Base-by-base conservation (phyloP, 768 basidiomycete genomes). In the Lyophyllum atratum region DNA sequence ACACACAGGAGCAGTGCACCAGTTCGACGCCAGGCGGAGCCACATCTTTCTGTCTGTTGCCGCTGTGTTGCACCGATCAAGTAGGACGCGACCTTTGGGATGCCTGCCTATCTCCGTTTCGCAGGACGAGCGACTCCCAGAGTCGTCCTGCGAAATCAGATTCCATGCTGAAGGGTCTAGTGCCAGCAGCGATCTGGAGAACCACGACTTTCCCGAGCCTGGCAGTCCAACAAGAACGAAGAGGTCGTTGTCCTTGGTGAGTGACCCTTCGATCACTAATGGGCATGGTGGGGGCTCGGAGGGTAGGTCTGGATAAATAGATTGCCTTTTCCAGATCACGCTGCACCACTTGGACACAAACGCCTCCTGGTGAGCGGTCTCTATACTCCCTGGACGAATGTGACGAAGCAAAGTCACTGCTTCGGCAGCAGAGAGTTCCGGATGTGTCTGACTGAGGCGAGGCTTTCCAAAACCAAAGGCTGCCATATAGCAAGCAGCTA, bases 201-300 rank as follows among this genome's bases (percentile, higher is more conserved):
- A 75, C 76, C 78, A 82, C 0, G 83, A 80, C 65, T 86, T 86
- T 22, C 85, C 85, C 0, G 84, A 81, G 2, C 85, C 85, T 2
- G 85, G 84, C 2, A 85, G 76, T 8, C 85, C 85, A 6, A 85
- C 82, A n/a, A 86, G 69, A 12, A 86, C 54, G 63, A 84, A 72
- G 7, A 87, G 66, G 54, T 85, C 79, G 34, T 59, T 67, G 1
- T 70, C 68, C 12, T 66, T 59, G 7, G 63, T 67, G 1, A 80
- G 63, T 1, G 59, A 60, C 1, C 82, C 82, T 59, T 78, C 75
- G 26, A 82, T 67, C 47, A 77, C 76, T 54, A 81, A 60, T 12
- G 77, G 61, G 56, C 78, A 80, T 1, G 83, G 78, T 0, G 71
- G 68, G 0, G 83, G 82, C 66, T 86, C 84, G 1, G 78, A 75